Conservation (phyloP, 2,329 filamentous ascomycete species). For the Aspergillus spinulosporus region DNA sequence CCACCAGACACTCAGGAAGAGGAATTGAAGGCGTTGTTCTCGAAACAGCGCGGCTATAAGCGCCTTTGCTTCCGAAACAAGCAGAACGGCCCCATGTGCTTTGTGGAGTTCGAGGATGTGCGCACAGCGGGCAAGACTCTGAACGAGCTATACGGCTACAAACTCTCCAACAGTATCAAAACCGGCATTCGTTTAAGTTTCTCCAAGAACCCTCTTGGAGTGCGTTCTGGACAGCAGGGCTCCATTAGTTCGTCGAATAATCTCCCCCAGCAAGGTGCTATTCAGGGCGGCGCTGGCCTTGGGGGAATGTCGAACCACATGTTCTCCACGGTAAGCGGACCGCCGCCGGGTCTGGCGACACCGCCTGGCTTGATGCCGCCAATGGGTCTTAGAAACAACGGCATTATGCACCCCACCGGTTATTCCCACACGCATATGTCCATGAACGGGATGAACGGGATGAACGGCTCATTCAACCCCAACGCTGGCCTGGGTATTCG, state of each 20-base stretch:
- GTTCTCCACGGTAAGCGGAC: constrained; percentile 70
- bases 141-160: constrained; percentile 82
- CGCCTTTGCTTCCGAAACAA: constrained; percentile 93
- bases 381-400: constrained; percentile 35
- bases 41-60: constrained; percentile 91
- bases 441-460: constrained; percentile 19
- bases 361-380: constrained; percentile 67
- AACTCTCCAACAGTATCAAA: constrained; percentile 87
- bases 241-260: constrained; percentile 54
- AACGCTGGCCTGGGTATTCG: constrained; percentile 43
- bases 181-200: constrained; percentile 94
- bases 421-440: constrained; percentile 32
- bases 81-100: constrained; percentile 95
- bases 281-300: constrained; percentile 60
- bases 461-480: constrained; percentile 33
- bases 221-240: constrained; percentile 71
- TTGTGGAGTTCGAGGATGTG: constrained; percentile 95
- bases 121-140: constrained; percentile 89
- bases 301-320: constrained; percentile 58
- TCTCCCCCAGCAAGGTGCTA: constrained; percentile 52
- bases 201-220: constrained; percentile 94
- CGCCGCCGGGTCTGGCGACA: constrained; percentile 75
- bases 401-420: constrained; percentile 32
- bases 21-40: constrained; percentile 90
- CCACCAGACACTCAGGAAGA: constrained; percentile 92